Percentiles rank a stretch among this genome's conserved stretches.
Evolutionary conservation across 495 filamentous ascomycete species (phyloP).

Genomic region (Pyrenula massariospora): DNA sequence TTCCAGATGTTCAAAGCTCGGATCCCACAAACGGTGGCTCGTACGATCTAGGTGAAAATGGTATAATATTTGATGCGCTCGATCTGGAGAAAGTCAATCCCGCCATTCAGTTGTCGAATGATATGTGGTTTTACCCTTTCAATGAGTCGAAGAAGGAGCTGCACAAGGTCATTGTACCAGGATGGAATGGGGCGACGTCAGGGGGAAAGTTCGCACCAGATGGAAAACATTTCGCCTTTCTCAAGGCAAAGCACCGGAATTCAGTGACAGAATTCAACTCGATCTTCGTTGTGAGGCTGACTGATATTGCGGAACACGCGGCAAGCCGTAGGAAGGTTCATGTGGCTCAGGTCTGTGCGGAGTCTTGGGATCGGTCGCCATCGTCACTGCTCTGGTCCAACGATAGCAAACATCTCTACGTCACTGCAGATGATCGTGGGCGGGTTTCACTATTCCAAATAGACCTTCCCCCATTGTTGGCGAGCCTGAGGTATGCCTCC

Average conservation of each 20-base stretch:
- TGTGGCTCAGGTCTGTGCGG: neutral
- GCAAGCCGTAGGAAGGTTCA: conserved; percentile 6
- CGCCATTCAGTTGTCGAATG: neutral
- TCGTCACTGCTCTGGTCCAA: conserved; percentile 21
- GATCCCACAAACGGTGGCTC: neutral
- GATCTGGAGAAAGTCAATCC: neutral
- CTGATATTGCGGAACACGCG: conserved; percentile 17
- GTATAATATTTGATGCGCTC: neutral
- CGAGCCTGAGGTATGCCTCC: conserved; percentile 20
- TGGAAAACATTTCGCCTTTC: conserved; percentile 23
- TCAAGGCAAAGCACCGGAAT: conserved; percentile 25
- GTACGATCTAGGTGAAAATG: neutral
- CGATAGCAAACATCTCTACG: conserved; percentile 19
- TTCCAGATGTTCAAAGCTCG: neutral
- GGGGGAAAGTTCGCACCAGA: conserved; percentile 21
- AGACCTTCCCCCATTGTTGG: conserved; percentile 18
- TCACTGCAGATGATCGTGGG: conserved; percentile 20
- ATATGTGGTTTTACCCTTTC: neutral
- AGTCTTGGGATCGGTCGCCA: conserved; percentile 26
- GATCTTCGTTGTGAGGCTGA: conserved; percentile 22
- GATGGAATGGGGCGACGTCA: neutral
- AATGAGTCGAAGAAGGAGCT: neutral
- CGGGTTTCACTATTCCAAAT: conserved; percentile 21
- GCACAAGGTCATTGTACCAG: neutral
- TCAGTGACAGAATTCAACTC: conserved; percentile 26